Conservation (phyloP, 2,329 filamentous ascomycete species). For the Colletotrichum sp. region DNA sequence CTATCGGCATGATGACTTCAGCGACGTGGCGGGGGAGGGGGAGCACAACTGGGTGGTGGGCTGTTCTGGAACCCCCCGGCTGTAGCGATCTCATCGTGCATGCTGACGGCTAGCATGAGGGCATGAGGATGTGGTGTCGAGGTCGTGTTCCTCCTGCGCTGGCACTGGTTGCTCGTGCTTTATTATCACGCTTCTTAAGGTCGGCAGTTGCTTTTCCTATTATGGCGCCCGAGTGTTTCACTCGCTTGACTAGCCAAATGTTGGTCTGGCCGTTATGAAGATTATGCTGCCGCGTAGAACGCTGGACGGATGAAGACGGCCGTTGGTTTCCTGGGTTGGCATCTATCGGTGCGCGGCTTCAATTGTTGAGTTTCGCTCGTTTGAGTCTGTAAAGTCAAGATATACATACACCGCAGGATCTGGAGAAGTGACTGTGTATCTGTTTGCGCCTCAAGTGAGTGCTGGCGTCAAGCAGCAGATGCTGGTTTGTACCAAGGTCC, state of each 20-base stretch:
- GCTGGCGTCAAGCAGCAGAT: not conserved
- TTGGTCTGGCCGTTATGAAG: not conserved
- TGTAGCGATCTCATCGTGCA: not conserved
- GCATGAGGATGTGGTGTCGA: not conserved
- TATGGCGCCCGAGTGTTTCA: not conserved
- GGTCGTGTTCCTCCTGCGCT: not conserved
- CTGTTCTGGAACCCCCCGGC: not conserved
- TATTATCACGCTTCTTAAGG: not conserved
- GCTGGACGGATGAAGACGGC: not conserved
- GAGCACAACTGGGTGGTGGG: not conserved
- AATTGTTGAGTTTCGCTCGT: not conserved
- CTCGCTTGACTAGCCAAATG: not conserved
- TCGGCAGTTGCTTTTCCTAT: not conserved
- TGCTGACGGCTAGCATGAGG: not conserved
- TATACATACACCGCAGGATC: not conserved
- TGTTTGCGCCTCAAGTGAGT: not conserved
- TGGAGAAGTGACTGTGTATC: not conserved
- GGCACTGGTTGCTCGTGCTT: not conserved
- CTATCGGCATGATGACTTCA: not conserved
- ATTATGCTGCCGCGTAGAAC: not conserved
- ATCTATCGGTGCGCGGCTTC: not conserved
- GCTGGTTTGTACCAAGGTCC: not conserved
- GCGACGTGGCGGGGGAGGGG: not conserved
- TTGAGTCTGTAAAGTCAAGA: not conserved
- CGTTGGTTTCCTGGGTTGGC: not conserved